Evolutionary conservation across 139 green algal genomes (phyloP), one percentile per base, ranked within the genome.

Genomic region (Asterochloris sp.): DNA sequence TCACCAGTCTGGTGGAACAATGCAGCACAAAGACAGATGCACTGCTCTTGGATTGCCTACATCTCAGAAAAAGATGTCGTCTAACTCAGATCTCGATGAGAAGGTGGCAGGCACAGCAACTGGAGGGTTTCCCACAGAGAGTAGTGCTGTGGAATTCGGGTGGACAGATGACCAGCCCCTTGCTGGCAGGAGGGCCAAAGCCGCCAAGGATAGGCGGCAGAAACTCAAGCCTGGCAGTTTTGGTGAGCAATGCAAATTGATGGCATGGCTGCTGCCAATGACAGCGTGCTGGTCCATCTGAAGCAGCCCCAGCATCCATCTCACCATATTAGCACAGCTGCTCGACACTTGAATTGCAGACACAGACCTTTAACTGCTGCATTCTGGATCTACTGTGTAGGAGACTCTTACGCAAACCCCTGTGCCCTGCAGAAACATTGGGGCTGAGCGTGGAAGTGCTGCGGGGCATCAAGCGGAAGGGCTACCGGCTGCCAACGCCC

Each of bases 401-500:
- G 47, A 38, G 54, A 66, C 76, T 60, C 13, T 24, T 11, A 21
- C 27, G 11, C 61, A 80, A 21, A 54, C 47, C 47, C 0, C 73
- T 61, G 12, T 54, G 23, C 38, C 38, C 38, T 82, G 78, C 94
- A 98, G 95, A 98, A 27, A 92, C 90, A 24, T 93, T 98, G 92
- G 92, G 91, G 14, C 86, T 98, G 19, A 86, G 86, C 28, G 74
- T 88, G 9, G 83, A 88, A 24, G 83, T 98, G 15, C 82, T 98
- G 21, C 85, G 85, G 10, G 94, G 89, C 69, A 94, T 99, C 83
- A 94, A 94, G 83, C 90, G 94, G 62, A 97, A 98, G 86, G 96
- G 96, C 47, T 99, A 94, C 91, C 90, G 92, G 2, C 90, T 99
- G 82, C 96, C 96, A n/a, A 99, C 96, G 13, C 96, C 96, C 75